Base-by-base conservation (phyloP, 2,329 filamentous ascomycete genomes). In the Rhinocladiella similis region DNA sequence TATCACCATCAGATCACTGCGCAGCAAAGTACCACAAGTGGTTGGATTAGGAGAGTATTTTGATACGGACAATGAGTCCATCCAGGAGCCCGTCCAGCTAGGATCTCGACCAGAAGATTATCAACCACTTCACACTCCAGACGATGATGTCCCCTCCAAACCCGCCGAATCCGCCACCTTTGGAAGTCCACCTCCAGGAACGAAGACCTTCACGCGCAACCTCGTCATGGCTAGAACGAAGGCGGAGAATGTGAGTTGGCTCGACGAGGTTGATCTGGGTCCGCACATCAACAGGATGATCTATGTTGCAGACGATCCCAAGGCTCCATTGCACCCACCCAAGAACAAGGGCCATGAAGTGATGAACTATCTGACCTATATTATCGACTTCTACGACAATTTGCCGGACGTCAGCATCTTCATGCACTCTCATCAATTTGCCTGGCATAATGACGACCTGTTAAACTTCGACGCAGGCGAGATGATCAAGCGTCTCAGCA, bases 281-380 rank as follows among this genome's bases (percentile, higher is more conserved):
- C 77, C 75, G 1, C 75, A 79, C 29, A 73, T 83, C 63, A 62
- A 70, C 19, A 66, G 73, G 10, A 74, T 77, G 10, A 67, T 82
- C 12, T 83, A 83, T 62, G 74, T 79, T 47, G 80, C 79, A 27
- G 77, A 84, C 62, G 79, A 83, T 57, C 74, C 75, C 2, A 68
- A 70, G 20, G 76, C 80, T 5, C 70, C 75, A 20, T 65, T 80
- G 18, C 80, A 81, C 63, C 73, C 81, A 0, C 80, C 81, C 5
- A 77, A 76, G 64, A 84, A 86, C 61, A 84, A 85, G 66, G 84
- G 83, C 42, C 78, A 83, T 64, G 84, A 87, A 68, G 81, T 81
- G 20, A 85, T 86, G 77, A 75, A 77, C 12, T 86, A 86, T 67
- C 73, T 86, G 47, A 81, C 81, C 22, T 46, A 46, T 14, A 46